phyloP scores from a whole-genome alignment of 1,139 yeast genomes.

The Suhomyces wounanorum region DNA sequence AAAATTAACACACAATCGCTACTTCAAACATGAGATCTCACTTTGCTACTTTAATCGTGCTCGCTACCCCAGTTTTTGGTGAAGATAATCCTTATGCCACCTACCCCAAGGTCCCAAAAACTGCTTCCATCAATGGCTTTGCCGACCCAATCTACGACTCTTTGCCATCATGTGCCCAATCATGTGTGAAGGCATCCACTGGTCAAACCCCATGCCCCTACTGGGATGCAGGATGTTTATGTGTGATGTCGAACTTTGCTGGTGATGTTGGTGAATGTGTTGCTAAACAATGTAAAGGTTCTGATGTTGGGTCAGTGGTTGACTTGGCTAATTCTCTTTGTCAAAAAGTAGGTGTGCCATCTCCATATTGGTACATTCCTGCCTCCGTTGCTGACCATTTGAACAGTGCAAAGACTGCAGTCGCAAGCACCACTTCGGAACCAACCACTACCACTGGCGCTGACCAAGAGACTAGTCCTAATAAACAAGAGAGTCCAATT shows the following conservation, averaged over 20 bases:
- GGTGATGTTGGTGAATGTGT: slow-evolving; percentile 48
- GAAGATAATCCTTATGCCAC: slow-evolving; percentile 30
- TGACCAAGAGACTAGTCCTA: not conserved
- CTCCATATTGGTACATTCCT: slow-evolving; percentile 46
- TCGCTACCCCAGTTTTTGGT: slow-evolving; percentile 15
- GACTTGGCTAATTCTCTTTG: slow-evolving; percentile 44
- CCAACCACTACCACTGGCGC: slow-evolving; percentile 1
- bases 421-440: slow-evolving; percentile 4
- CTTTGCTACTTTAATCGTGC: slow-evolving; percentile 15
- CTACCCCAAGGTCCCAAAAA: slow-evolving; percentile 49
- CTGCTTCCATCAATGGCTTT: slow-evolving; percentile 55
- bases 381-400: slow-evolving; percentile 35
- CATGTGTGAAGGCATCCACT: slow-evolving; percentile 32
- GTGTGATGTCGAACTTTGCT: slow-evolving; percentile 51
- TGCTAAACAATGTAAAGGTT: slow-evolving; percentile 35
- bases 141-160: slow-evolving; percentile 48
- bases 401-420: slow-evolving; percentile 24
- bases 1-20: slow-evolving; percentile 1
- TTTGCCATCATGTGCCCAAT: slow-evolving; percentile 48
- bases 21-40: slow-evolving; percentile 27
- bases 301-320: slow-evolving; percentile 40
- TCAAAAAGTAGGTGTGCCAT: slow-evolving; percentile 42
- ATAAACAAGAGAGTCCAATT: not conserved
- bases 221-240: slow-evolving; percentile 58
- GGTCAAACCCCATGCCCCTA: slow-evolving; percentile 49